Base-by-base conservation (phyloP, 306 rosid genomes). In the Casuarina equisetifolia region DNA sequence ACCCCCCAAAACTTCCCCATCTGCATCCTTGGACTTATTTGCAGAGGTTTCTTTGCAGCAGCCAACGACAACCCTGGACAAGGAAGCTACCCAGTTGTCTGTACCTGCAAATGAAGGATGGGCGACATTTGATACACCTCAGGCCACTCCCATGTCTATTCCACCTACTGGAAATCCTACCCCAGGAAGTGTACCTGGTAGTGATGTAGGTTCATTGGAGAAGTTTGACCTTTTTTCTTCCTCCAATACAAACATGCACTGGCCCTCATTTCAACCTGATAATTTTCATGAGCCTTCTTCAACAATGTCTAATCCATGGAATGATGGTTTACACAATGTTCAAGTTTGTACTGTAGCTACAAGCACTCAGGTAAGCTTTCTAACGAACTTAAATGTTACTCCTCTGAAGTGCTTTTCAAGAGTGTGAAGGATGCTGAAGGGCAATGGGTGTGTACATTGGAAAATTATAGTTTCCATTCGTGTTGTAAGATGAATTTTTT, bases 111-210 rank as follows among this genome's bases (percentile, higher is more conserved):
- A 82, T 85, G 92, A 84, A 82, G 93, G 93, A 40, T 92, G 97
- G 97, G 97, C 97, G 55, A 88, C 95, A 35, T 92, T 92, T 82
- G 93, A 92, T 75, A 52, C 69, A 2, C 95, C 93, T 64, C 88
- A 79, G 70, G 61, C 71, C 51, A 35, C 85, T 38, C 25, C 13
- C 11, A 13, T 80, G 76, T 79, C 85, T 52, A 40, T 75, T 75
- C 45, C 82, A 15, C 66, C 67, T 81, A 73, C 70, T 43, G 90
- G 76, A 77, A 82, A 74, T 77, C 70, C 75, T 73, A 73, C 25
- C 57, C 76, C 76, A 4, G 72, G 73, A 25, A 78, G 57, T 62
- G 40, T 53, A 70, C 82, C 83, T 73, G 74, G 85, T 57, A 77
- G 67, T 72, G 82, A 66, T 57, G 78, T 59, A 36, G 72, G 81